Conservation (phyloP, 495 filamentous ascomycete genomes). For the Staphylotrichum longicolle region DNA sequence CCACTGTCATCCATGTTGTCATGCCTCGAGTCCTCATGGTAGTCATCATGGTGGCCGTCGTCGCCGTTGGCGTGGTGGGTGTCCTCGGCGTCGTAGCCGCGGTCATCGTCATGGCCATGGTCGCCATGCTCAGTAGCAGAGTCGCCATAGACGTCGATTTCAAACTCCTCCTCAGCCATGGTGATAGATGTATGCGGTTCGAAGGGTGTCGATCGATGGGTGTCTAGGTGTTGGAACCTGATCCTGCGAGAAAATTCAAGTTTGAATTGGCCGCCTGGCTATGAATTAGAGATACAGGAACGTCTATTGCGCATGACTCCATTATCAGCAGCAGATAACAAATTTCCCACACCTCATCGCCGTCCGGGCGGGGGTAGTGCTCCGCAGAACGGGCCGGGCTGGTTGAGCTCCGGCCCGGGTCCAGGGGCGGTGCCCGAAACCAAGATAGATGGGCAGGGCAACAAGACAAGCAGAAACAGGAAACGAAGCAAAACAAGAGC, state of each 20-base stretch:
- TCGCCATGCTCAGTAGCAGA: constrained; percentile 51
- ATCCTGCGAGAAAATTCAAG: constrained; percentile 22
- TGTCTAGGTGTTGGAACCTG: constrained; percentile 9
- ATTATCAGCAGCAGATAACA: constrained; percentile 28
- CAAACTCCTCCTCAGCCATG: constrained; percentile 83
- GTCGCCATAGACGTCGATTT: constrained; percentile 97
- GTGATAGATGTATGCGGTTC: constrained; percentile 8
- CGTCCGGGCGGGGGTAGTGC: neutral
- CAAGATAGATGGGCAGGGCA: neutral
- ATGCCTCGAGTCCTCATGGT: constrained; percentile 32
- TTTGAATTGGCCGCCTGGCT: constrained; percentile 33
- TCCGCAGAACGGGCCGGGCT: neutral
- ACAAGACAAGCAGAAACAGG: neutral
- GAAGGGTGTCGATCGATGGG: constrained; percentile 3
- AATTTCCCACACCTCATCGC: constrained; percentile 1
- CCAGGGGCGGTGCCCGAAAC: too few species aligned
- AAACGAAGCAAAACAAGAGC: constrained; percentile 14
- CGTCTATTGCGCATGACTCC: constrained; percentile 25
- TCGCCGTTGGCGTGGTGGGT: constrained; percentile 47
- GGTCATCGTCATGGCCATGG: constrained; percentile 81
- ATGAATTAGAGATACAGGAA: constrained; percentile 37
- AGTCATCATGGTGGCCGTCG: constrained; percentile 35
- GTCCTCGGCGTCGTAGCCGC: constrained; percentile 47
- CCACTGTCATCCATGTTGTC: constrained; percentile 42
- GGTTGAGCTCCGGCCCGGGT: too few species aligned